Percentiles rank a stretch among this genome's conserved stretches.
Evolutionary conservation across 2,329 filamentous ascomycete species (phyloP).

Genomic region (Sordariomycetes sp.): DNA sequence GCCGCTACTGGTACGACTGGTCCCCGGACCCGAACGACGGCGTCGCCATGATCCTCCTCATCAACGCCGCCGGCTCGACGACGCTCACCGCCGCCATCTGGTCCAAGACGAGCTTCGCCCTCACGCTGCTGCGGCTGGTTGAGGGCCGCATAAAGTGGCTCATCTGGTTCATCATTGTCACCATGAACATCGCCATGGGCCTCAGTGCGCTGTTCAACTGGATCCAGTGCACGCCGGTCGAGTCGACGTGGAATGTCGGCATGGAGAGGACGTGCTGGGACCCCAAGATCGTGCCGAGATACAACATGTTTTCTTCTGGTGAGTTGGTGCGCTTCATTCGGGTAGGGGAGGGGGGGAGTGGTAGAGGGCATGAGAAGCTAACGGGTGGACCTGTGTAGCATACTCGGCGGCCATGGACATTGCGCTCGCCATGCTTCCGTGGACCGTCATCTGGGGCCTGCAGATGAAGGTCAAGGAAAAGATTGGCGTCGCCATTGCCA

Average conservation of each 20-base stretch:
- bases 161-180: constrained; percentile 13
- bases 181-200: constrained; percentile 12
- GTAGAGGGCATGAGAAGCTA: not conserved
- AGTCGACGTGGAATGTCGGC: constrained; percentile 11
- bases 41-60: constrained; percentile 3
- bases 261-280: constrained; percentile 16
- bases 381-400: constrained; percentile 5
- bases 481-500: constrained; percentile 23
- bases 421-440: constrained; percentile 23
- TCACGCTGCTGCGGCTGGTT: constrained; percentile 14
- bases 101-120: constrained; percentile 17
- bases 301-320: constrained; percentile 9
- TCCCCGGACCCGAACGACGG: not conserved
- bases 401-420: constrained; percentile 25
- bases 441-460: constrained; percentile 24
- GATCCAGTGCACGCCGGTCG: constrained; percentile 9
- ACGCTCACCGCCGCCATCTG: constrained; percentile 13
- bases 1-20: constrained; percentile 8
- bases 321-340: not conserved
- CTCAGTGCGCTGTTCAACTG: constrained; percentile 11
- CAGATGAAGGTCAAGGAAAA: constrained; percentile 25
- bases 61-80: constrained; percentile 10
- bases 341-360: not conserved
- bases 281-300: constrained; percentile 2
- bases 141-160: constrained; percentile 7